A percentile compares a stretch with the other conserved stretches of the same genome.
phyloP scores from a whole-genome alignment of 2,329 filamentous ascomycete species.

The Cladosporium sp. region DNA sequence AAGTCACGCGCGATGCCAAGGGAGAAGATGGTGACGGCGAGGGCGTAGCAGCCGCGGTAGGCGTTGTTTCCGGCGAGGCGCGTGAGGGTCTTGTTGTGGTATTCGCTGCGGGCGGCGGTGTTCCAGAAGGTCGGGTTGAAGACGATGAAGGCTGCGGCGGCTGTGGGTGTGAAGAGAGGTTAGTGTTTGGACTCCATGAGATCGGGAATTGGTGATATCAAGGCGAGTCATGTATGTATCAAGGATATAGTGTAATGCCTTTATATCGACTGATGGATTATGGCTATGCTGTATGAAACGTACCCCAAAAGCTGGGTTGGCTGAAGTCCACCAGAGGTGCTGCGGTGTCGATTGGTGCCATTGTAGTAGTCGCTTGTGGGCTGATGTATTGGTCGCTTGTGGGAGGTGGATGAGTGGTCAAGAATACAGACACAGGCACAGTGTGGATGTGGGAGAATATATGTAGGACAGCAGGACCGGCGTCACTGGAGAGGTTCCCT shows the following conservation, averaged over 20 bases:
- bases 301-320: slow-evolving; percentile 52
- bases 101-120: slow-evolving; percentile 84
- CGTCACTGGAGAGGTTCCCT: slow-evolving; percentile 2
- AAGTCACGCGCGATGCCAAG: slow-evolving; percentile 84
- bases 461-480: not conserved
- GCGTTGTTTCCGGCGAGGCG: slow-evolving; percentile 79
- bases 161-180: slow-evolving; percentile 19
- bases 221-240: not conserved
- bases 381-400: slow-evolving; percentile 6
- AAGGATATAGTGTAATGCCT: not conserved
- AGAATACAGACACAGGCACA: slow-evolving; percentile 10
- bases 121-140: slow-evolving; percentile 99
- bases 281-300: slow-evolving; percentile 27
- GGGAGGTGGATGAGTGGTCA: slow-evolving; percentile 23
- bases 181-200: not conserved
- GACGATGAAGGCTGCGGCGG: slow-evolving; percentile 64
- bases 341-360: slow-evolving; percentile 12
- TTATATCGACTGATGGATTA: not conserved
- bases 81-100: slow-evolving; percentile 85
- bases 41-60: slow-evolving; percentile 81
- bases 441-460: slow-evolving; percentile 33
- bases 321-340: slow-evolving; percentile 38
- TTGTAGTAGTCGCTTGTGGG: slow-evolving; percentile 20
- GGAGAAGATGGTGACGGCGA: slow-evolving; percentile 86
- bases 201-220: not conserved